Evolutionary conservation across 1,284 basidiomycete genomes (phyloP), one percentile per base, ranked within the genome.

Genomic region (Ustilago tritici): DNA sequence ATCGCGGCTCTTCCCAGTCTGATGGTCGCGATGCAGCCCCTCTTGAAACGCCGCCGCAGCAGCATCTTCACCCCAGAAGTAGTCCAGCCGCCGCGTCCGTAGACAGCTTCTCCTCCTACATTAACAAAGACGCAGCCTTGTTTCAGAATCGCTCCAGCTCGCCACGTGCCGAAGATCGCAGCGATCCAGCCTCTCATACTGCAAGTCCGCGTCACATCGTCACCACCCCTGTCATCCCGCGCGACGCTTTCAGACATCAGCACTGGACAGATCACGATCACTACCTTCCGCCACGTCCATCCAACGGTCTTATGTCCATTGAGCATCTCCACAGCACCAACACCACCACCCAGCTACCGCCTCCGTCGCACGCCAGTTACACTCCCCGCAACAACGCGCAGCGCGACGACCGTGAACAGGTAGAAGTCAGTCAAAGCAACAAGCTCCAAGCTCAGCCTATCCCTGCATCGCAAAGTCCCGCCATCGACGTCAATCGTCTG

Each of bases 61-160:
- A 68, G 11, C 70, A 68, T 17, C 40, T 61, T 43, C 65, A 67
- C 11, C 47, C 53, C 7, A 61, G 61, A 55, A 78, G 76, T 38
- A 78, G 76, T 47, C 76, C 76, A 41, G 63, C 76, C 15, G 73
- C 72, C 56, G 76, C 72, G 47, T 78, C 76, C 6, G 73, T 75
- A 15, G 76, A 78, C 43, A 78, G 76, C 69, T 78, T 78, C 61
- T 78, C 76, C 23, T 78, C 76, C 38, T 78, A 78, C 56, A 75
- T 78, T 69, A 68, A 78, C 72, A 78, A 76, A 53, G 76, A 78
- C 69, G 76, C 76, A 23, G 28, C 66, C 0, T 60, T 71, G 55
- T 65, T 76, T 35, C 71, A 78, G 41, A 65, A 71, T 19, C 71
- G 76, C 7, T 78, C 76, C 54, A 78, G 76, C 69, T 78, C 76